Conservation (phyloP, 2,329 filamentous ascomycete species). For the Fusarium nygamai region DNA sequence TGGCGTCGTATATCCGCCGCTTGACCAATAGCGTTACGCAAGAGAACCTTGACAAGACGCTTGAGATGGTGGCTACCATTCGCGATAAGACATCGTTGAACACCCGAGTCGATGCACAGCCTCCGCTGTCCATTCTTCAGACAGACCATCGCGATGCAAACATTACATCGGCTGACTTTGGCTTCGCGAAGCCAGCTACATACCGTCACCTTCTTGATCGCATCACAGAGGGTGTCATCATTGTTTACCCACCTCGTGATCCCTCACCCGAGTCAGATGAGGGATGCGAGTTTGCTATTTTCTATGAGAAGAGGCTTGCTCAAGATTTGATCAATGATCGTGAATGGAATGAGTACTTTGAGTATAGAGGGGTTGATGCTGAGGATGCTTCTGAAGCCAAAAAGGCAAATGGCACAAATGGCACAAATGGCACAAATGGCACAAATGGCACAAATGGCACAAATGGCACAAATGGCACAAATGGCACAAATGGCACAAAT, state of each 20-base stretch:
- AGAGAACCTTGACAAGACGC: conserved; percentile 43
- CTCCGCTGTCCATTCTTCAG: conserved; percentile 48
- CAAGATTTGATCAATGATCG: conserved; percentile 46
- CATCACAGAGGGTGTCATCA: conserved; percentile 41
- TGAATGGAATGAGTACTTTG: conserved; percentile 51
- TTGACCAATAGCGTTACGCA: conserved; percentile 50
- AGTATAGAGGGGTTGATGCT: conserved; percentile 50
- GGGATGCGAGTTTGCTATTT: conserved; percentile 48
- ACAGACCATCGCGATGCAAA: conserved; percentile 51
- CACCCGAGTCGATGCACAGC: conserved; percentile 48
- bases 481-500: too few relatives aligned
- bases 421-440: fast-evolving
- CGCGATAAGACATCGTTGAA: conserved; percentile 50
- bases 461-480: too few relatives aligned
- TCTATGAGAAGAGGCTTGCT: conserved; percentile 48
- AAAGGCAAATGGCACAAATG: neutral
- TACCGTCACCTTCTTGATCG: conserved; percentile 48
- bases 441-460: too few relatives aligned
- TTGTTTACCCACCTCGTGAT: conserved; percentile 47
- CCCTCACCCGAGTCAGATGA: conserved; percentile 45
- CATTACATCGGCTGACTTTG: conserved; percentile 47
- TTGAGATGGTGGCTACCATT: conserved; percentile 47
- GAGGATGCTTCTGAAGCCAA: neutral
- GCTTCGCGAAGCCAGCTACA: conserved; percentile 47
- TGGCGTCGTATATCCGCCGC: conserved; percentile 51